Evolutionary conservation across 1,139 yeast species (phyloP).

Genomic region (Debaryomyces sp.): DNA sequence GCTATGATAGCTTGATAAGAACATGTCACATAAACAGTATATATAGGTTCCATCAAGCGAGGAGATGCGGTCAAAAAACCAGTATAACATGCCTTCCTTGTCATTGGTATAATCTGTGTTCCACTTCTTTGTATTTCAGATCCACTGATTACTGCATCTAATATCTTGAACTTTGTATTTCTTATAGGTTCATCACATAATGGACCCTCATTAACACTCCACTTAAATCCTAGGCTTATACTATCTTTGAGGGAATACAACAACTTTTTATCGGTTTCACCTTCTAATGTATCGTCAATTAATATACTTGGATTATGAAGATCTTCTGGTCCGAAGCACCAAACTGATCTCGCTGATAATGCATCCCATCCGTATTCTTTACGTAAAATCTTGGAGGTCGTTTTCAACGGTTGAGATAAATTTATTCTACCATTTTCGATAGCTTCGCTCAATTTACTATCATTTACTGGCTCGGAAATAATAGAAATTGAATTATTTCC

Average conservation of each 20-base stretch:
- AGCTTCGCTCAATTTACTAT: constrained; percentile 51
- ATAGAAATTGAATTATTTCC: constrained; percentile 64
- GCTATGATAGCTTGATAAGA: constrained; percentile 46
- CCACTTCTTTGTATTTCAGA: constrained; percentile 54
- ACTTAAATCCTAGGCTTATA: constrained; percentile 75
- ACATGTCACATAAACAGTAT: constrained; percentile 62
- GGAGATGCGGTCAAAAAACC: constrained; percentile 83
- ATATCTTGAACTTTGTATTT: constrained; percentile 69
- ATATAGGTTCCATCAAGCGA: constrained; percentile 79
- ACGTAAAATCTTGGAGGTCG: constrained; percentile 58
- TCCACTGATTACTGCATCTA: constrained; percentile 59
- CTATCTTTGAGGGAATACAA: constrained; percentile 53
- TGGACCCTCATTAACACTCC: constrained; percentile 90
- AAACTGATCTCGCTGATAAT: constrained; percentile 76
- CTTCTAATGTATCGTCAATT: constrained; percentile 74
- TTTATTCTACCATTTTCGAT: constrained; percentile 55
- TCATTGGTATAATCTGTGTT: constrained; percentile 82
- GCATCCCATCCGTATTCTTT: constrained; percentile 78
- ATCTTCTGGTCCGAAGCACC: constrained; percentile 76
- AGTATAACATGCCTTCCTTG: constrained; percentile 82
- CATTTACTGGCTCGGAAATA: constrained; percentile 75
- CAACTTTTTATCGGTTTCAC: constrained; percentile 62
- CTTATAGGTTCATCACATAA: constrained; percentile 82
- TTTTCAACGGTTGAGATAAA: constrained; percentile 36
- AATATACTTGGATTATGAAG: constrained; percentile 59